Percentiles rank a stretch among this genome's conserved stretches.
Evolutionary conservation across 2,329 filamentous ascomycete genomes (phyloP).

Genomic region (Xylaria sp.): DNA sequence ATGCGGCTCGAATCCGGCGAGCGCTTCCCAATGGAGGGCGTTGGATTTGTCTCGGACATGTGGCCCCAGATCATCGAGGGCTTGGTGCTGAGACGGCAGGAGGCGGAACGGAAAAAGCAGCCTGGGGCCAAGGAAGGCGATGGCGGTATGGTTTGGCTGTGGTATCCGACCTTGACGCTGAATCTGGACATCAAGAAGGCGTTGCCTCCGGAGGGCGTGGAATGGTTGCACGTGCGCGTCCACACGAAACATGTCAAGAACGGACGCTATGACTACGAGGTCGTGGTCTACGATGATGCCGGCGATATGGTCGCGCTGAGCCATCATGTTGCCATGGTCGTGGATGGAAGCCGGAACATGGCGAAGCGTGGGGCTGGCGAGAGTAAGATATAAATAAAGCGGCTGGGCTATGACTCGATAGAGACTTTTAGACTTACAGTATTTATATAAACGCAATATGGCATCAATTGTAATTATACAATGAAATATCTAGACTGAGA

Average conservation of each 20-base stretch:
- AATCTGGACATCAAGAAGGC: constrained; percentile 78
- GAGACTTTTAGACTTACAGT: not conserved
- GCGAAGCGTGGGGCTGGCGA: constrained; percentile 38
- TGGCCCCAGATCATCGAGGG: constrained; percentile 47
- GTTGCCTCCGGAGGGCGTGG: constrained; percentile 70
- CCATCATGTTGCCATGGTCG: constrained; percentile 47
- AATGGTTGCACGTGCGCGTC: constrained; percentile 73
- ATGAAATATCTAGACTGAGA: too few species aligned
- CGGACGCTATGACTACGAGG: constrained; percentile 46
- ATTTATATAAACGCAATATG: not conserved
- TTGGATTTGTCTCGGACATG: constrained; percentile 47
- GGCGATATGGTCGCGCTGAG: constrained; percentile 47
- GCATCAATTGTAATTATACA: not conserved
- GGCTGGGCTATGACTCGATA: not conserved
- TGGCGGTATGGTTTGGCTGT: constrained; percentile 53
- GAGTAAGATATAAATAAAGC: constrained; percentile 37
- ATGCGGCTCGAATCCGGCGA: constrained; percentile 46
- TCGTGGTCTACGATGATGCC: constrained; percentile 44
- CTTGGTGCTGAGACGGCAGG: constrained; percentile 29
- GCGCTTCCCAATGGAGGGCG: constrained; percentile 41
- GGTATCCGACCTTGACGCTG: constrained; percentile 74
- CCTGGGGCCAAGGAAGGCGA: not conserved
- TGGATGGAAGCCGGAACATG: constrained; percentile 46
- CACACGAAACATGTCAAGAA: constrained; percentile 41
- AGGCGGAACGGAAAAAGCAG: not conserved